phyloP scores from a whole-genome alignment of 495 filamentous ascomycete species.

The Rusavskia elegans region DNA sequence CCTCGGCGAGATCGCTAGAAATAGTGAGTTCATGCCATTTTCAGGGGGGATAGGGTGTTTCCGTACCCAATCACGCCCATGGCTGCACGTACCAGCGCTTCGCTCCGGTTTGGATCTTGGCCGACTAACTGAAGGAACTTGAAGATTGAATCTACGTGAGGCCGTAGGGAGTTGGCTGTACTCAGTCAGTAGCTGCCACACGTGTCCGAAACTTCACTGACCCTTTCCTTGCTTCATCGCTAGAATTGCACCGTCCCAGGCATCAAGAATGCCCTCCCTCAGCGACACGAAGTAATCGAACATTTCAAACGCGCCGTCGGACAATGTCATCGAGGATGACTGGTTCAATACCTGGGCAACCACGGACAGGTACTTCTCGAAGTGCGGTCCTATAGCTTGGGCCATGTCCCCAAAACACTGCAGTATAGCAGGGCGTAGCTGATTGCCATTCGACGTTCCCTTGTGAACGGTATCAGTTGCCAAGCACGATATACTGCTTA shows the following conservation, averaged over 20 bases:
- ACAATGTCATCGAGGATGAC: conserved; percentile 63
- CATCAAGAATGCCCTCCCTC: conserved; percentile 96
- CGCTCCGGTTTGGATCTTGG: conserved; percentile 70
- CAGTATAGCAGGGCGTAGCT: conserved; percentile 94
- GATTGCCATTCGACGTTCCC: conserved; percentile 53
- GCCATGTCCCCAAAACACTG: conserved; percentile 98
- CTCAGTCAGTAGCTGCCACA: neutral
- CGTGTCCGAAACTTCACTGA: conserved; percentile 21
- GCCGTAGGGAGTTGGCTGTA: conserved; percentile 51
- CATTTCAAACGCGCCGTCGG: conserved; percentile 65
- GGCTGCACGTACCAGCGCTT: conserved; percentile 74
- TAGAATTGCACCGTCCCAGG: conserved; percentile 89
- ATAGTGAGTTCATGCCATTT: conserved; percentile 20
- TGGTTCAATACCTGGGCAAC: conserved; percentile 90
- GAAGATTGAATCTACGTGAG: conserved; percentile 78
- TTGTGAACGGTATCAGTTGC: neutral
- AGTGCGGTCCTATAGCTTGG: conserved; percentile 81
- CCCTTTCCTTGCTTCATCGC: conserved; percentile 78
- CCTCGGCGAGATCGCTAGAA: conserved; percentile 75
- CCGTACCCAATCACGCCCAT: conserved; percentile 94
- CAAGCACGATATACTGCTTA: neutral
- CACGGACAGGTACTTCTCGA: conserved; percentile 80
- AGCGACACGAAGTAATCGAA: conserved; percentile 88
- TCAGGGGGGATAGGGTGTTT: neutral
- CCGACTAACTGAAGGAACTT: conserved; percentile 69